A percentile compares a stretch with the other conserved stretches of the same genome.
These are phyloP conservation scores for Pilaira anomala DNA, from an alignment of 192 early-diverging fungal genomes.

Conservation along the genomic window DNA sequence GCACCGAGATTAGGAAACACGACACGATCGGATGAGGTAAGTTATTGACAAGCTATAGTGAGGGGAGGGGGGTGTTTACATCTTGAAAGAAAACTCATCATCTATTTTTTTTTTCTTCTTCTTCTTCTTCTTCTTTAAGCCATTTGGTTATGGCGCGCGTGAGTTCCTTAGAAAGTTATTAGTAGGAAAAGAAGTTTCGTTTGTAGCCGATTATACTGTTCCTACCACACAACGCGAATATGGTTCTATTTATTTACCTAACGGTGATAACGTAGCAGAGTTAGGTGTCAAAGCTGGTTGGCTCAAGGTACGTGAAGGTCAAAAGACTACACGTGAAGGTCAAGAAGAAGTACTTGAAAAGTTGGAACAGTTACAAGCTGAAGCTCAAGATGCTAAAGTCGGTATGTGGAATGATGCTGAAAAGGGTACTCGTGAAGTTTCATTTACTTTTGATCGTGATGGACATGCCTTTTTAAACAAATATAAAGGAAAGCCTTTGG, in stretches of 20 bases:
- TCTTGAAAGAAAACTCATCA: too few species aligned
- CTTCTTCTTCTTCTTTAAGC: conserved; percentile 36
- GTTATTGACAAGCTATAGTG: conserved; percentile 10
- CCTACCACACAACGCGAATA: conserved; percentile 66
- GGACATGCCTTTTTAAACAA: conserved; percentile 67
- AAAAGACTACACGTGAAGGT: conserved; percentile 38
- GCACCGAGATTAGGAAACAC: conserved; percentile 86
- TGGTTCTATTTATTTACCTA: conserved; percentile 48
- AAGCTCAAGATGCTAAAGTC: conserved; percentile 62
- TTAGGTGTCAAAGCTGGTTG: conserved; percentile 79
- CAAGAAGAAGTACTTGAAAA: conserved; percentile 43
- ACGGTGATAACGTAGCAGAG: conserved; percentile 66
- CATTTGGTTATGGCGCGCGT: conserved; percentile 81
- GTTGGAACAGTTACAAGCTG: conserved; percentile 63
- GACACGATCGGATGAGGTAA: conserved; percentile 83
- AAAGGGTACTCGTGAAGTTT: conserved; percentile 49
- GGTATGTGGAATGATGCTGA: conserved; percentile 74
- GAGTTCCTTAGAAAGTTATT: conserved; percentile 84
- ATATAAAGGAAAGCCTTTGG: conserved; percentile 77
- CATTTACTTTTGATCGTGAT: conserved; percentile 63
- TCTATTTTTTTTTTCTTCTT: neutral
- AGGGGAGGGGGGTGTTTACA: too few species aligned
- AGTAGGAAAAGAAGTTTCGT: conserved; percentile 87
- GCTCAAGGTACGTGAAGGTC: conserved; percentile 72
- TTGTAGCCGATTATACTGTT: conserved; percentile 76